Evolutionary conservation across 495 filamentous ascomycete species (phyloP).

Genomic region (Talaromyces liani): DNA sequence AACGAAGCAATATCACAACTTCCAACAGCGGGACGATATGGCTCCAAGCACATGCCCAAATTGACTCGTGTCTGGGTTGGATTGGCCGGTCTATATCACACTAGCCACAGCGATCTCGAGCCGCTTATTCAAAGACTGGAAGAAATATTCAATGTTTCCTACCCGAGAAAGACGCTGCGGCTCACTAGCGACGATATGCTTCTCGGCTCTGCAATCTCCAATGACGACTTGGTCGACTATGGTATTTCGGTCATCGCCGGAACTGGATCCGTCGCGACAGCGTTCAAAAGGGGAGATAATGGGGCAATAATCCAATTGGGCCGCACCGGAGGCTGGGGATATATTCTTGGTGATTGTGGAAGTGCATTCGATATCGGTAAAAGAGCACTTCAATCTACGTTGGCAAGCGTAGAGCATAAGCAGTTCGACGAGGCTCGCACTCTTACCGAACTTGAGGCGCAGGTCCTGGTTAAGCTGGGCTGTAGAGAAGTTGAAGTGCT

Average conservation of each 20-base stretch:
- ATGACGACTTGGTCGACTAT: not conserved
- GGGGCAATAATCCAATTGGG: not conserved
- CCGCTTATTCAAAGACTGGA: not conserved
- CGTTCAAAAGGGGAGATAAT: not conserved
- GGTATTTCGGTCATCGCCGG: not conserved
- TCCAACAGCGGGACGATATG: not conserved
- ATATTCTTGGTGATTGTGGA: not conserved
- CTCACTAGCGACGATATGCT: constrained; percentile 1
- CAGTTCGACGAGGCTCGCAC: not conserved
- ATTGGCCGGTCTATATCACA: not conserved
- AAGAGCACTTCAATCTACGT: not conserved
- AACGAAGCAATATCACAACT: not conserved
- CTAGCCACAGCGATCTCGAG: not conserved
- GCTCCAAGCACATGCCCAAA: not conserved
- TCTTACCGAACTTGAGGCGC: not conserved
- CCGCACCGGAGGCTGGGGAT: not conserved
- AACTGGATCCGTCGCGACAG: not conserved
- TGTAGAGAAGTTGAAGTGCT: not conserved
- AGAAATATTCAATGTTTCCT: not conserved
- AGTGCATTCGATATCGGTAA: constrained; percentile 4
- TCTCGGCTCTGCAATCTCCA: not conserved
- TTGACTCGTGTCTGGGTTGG: not conserved
- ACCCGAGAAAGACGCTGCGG: not conserved
- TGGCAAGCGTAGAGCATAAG: not conserved
- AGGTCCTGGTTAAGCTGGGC: not conserved